Evolutionary conservation across 2,329 filamentous ascomycete genomes (phyloP).

Genomic region (Apiospora saccharicola): DNA sequence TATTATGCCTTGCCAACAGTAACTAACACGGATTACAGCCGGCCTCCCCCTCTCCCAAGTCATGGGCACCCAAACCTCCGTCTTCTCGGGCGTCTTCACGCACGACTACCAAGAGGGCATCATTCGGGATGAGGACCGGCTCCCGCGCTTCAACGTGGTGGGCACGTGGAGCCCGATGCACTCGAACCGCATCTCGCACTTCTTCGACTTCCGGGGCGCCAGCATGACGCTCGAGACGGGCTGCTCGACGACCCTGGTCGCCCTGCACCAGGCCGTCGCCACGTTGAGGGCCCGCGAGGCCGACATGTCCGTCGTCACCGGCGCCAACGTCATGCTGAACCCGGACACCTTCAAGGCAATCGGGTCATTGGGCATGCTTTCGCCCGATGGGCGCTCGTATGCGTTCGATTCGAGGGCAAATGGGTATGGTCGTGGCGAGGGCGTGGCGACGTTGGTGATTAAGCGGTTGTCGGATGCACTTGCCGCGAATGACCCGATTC

Average conservation of each 20-base stretch:
- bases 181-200: conserved; percentile 36
- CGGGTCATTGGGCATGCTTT: conserved; percentile 33
- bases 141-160: conserved; percentile 34
- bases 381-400: conserved; percentile 38
- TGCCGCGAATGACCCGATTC: conserved; percentile 43
- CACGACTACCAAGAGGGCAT: conserved; percentile 28
- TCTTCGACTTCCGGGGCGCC: conserved; percentile 43
- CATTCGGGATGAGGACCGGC: background rate
- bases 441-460: conserved; percentile 54
- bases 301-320: conserved; percentile 38
- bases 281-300: conserved; percentile 23
- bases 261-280: conserved; percentile 33
- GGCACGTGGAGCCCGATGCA: conserved; percentile 40
- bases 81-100: conserved; percentile 37
- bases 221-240: conserved; percentile 45
- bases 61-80: conserved; percentile 37
- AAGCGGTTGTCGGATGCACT: conserved; percentile 58
- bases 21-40: conserved; percentile 29
- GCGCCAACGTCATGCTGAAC: conserved; percentile 37
- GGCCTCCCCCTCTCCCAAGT: conserved; percentile 38
- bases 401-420: conserved; percentile 25
- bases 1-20: no score
- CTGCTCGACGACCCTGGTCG: conserved; percentile 43
- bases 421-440: conserved; percentile 53
- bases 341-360: conserved; percentile 40